Evolutionary conservation across 257 asterid species (phyloP).

Genomic region (Oldenlandia corymbosa): DNA sequence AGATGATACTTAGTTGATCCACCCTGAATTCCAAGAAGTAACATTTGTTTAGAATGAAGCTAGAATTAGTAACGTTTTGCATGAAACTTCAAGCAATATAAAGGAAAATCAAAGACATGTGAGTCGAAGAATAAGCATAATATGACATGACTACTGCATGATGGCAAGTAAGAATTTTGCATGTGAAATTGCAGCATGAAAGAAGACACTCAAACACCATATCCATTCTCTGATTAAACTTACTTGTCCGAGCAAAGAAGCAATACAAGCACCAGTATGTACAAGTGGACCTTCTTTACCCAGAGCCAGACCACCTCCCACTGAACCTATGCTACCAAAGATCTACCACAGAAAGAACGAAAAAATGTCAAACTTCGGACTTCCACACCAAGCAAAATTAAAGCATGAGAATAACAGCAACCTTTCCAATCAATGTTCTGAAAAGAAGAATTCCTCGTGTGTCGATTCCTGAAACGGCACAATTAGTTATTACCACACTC

Average conservation of each 20-base stretch:
- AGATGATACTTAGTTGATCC: constrained; percentile 96
- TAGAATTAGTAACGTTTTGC: not conserved
- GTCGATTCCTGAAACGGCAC: constrained; percentile 69
- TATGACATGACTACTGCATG: not conserved
- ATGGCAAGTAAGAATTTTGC: not conserved
- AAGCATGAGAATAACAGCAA: constrained; percentile 25
- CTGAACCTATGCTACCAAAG: constrained; percentile 99
- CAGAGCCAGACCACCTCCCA: constrained; percentile 97
- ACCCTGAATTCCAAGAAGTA: constrained; percentile 46
- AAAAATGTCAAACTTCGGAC: constrained; percentile 1
- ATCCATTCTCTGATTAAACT: constrained; percentile 20
- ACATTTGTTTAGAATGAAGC: not conserved
- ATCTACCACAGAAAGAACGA: constrained; percentile 39
- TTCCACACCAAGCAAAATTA: constrained; percentile 10
- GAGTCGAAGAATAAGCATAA: not conserved
- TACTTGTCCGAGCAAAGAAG: constrained; percentile 98
- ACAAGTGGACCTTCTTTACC: constrained; percentile 99
- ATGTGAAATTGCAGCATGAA: not conserved
- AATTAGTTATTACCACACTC: constrained; percentile 18
- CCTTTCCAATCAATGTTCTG: constrained; percentile 97
- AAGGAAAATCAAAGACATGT: not conserved
- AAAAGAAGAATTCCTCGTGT: constrained; percentile 91
- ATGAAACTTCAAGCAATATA: not conserved
- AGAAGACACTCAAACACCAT: not conserved
- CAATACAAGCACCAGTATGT: constrained; percentile 96